Evolutionary conservation across 805 yeast genomes (phyloP), one percentile per base, ranked within the genome.

Genomic region (Cyberlindnera galapagoensis): DNA sequence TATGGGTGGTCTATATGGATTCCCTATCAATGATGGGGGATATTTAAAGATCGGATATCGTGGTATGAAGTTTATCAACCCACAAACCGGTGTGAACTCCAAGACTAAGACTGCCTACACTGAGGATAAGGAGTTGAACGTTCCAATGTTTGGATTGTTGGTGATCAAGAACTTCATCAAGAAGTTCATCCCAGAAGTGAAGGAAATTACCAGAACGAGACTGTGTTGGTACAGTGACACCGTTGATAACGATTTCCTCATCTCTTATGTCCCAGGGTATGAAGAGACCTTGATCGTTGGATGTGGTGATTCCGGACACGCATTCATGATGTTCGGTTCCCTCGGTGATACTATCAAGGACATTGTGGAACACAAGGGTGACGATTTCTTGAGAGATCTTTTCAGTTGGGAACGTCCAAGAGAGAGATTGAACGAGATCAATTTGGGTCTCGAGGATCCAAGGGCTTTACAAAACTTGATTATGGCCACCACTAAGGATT

Each of bases 291-390:
- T 59, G 7, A 51, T 49, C 26, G 59, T 58, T 3, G 58, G 58
- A 16, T 52, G 60, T 19, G 67, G 67, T 25, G 67, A 61, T 35
- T 55, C 62, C 12, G 65, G 65, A 0, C 67, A 62, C 42, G 61
- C 54, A 5, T 62, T 58, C 34, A 59, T 57, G 50, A 54, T 60
- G 46, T 42, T 60, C 19, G 64, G 63, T 3, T 49, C 50, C 18
- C 40, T 61, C 12, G 66, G 67, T 15, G 42, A 40, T 9, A 42
- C 42, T 21, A 44, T 49, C 14, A 43, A 30, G 20, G 46, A 40
- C 26, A 41, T 53, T 22, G 28, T 51, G 14, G 25, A 39, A 9
- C 18, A 33, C 3, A 36, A 38, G 5, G 47, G 46, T n/a, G 43
- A 41, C 24, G 15, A 23, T 5, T 34, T 47, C 21, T 35, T 52